Base-by-base conservation (phyloP, 1,139 yeast species). In the Zygosaccharomyces sapae region DNA sequence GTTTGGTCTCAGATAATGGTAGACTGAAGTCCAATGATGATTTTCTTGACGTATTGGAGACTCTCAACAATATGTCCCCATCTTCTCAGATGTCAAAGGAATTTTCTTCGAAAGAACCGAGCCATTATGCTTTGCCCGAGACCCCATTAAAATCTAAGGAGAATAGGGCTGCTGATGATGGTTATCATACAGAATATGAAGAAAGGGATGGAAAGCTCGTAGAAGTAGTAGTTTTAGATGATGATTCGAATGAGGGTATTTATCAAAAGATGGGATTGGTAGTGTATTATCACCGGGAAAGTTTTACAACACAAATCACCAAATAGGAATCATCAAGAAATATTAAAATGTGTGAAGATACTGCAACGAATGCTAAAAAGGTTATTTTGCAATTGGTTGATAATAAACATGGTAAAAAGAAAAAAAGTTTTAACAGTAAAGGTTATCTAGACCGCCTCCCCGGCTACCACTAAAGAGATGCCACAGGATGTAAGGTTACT, bases 281-380 rank as follows among this genome's bases (percentile, higher is more conserved):
- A 29, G 34, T 18, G 24, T n/a, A 22, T 24, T n/a, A n/a, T 31
- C 2, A 18, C 40, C 16, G 24, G 19, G 19, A 16, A 29, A 30
- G 20, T 9, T 9, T 24, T 13, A 5, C 45, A 43, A 12, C 45
- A 43, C 16, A 44, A 46, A 3, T 37, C 46, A 10, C 40, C 34
- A n/a, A 46, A 52, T 8, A 30, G 46, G 34, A 41, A 47, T 27
- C 58, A 56, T 22, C 40, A 42, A 6, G 53, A 54, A n/a, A 49
- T 63, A 20, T 44, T 57, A 46, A 45, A 10, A 45, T 63, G 52
- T 63, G 67, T 41, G 67, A 63, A 31, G 50, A 52, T 7, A 57
- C 65, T 12, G 67, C 66, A 10, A 47, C 42, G 7, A 49, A 55
- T 13, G 65, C 66, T 1, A 61, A 54, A 44, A 47, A 42, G 10